Evolutionary conservation across 257 asterid species (phyloP), one percentile per base, ranked within the genome.

Genomic region (Solanum paucissectum): DNA sequence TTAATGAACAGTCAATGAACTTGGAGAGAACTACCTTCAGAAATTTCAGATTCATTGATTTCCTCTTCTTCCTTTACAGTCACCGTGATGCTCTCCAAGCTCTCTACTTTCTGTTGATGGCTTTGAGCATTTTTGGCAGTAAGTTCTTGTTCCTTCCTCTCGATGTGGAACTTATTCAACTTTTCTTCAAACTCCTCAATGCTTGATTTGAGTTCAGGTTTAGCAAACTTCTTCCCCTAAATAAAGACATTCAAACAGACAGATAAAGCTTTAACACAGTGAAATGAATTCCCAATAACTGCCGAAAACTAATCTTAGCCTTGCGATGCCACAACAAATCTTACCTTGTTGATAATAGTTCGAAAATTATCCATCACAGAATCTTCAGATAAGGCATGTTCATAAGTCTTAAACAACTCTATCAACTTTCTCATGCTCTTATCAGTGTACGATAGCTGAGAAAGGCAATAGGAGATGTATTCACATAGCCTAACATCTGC

Each of bases 111-210:
- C 87, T 94, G 92, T 90, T 92, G 93, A 89, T 97, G 99, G 9
- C 91, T 95, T 91, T 91, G 94, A 2, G 99, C 99, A 92, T 95
- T 95, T 93, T 92, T 92, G 38, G 96, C 93, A 4, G 98, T 94
- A 87, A 90, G 89, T 37, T 92, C 94, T 87, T 95, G 99, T 85
- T 97, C 99, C 92, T 94, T 95, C 95, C 89, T 95, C 85, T 95
- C 99, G 40, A 86, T 84, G 87, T 97, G 99, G 90, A 86, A 93
- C 89, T 91, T 95, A 86, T 88, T 91, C 40, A 97, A 90, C 94
- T 94, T 97, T 88, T 89, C 98, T 87, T 96, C 99, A 86, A 94
- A 97, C 92, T 97, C 99, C 87, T 97, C 99, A 83, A 97, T 92
- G 94, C 90, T 92, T 16, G 96, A 88, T 91, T 94, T 97, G 40